phyloP scores from a whole-genome alignment of 148 eudicot genomes.

The Chenopodium quinoa region DNA sequence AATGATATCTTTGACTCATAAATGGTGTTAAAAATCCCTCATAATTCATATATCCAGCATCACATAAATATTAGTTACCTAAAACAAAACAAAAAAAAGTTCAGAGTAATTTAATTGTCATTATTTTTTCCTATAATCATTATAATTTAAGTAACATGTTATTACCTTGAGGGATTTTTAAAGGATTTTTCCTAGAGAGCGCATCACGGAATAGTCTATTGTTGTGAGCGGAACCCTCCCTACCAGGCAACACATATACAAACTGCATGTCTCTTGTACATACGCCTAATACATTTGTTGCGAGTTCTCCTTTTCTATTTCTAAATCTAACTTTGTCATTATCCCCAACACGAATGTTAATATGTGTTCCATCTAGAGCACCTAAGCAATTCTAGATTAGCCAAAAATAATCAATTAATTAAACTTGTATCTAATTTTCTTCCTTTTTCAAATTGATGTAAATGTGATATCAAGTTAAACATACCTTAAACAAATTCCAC shows the following conservation, averaged over 20 bases:
- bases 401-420: neutral
- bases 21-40: constrained; percentile 23
- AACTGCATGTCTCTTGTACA: neutral
- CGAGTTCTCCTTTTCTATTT: neutral
- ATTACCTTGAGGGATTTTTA: neutral
- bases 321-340: neutral
- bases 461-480: neutral
- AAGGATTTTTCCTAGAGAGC: neutral
- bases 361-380: neutral
- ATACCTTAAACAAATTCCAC: neutral
- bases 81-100: too few relatives aligned
- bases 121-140: too few relatives aligned
- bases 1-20: neutral
- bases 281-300: neutral
- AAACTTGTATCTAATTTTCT: neutral
- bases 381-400: neutral
- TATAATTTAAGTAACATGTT: neutral
- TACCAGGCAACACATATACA: neutral
- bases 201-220: neutral
- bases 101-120: too few relatives aligned
- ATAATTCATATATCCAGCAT: constrained; percentile 3
- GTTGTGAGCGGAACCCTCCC: neutral
- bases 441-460: neutral
- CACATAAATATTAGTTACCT: too few relatives aligned
- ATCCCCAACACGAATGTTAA: neutral